A percentile compares a stretch with the other conserved stretches of the same genome.
Evolutionary conservation across 1,139 yeast genomes (phyloP).

Genomic region (Lodderomyces elongisporus): DNA sequence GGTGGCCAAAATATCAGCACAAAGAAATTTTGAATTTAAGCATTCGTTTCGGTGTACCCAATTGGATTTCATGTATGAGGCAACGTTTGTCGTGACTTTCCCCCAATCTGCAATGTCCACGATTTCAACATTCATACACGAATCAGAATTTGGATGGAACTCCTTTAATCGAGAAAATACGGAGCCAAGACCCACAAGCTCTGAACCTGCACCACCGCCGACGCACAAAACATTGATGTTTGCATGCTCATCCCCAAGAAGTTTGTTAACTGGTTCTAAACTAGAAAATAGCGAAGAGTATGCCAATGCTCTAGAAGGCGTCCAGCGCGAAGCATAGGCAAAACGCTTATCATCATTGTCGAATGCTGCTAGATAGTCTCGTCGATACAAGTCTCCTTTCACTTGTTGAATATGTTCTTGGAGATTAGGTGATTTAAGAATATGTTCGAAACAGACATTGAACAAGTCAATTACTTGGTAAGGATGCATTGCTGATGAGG

Average conservation of each 20-base stretch:
- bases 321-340: constrained; percentile 83
- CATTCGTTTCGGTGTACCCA: constrained; percentile 47
- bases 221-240: constrained; percentile 49
- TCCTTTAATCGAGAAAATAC: constrained; percentile 50
- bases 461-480: constrained; percentile 47
- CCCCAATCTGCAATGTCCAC: constrained; percentile 82
- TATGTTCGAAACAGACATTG: constrained; percentile 39
- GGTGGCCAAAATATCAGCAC: constrained; percentile 43
- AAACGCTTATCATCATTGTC: constrained; percentile 56
- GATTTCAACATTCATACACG: constrained; percentile 43
- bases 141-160: constrained; percentile 26
- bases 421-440: constrained; percentile 41
- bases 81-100: constrained; percentile 41
- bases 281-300: constrained; percentile 62
- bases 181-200: constrained; percentile 64
- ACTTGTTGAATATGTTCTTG: constrained; percentile 56
- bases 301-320: constrained; percentile 75
- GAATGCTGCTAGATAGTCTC: constrained; percentile 70
- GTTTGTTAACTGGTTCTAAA: constrained; percentile 36
- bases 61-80: constrained; percentile 35
- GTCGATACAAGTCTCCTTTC: constrained; percentile 60
- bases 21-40: constrained; percentile 42
- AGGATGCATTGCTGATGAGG: constrained; percentile 26
- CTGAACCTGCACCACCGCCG: constrained; percentile 92
- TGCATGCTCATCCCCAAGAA: constrained; percentile 28